phyloP scores from a whole-genome alignment of 306 rosid species.

The Pterocarpus santalinus region DNA sequence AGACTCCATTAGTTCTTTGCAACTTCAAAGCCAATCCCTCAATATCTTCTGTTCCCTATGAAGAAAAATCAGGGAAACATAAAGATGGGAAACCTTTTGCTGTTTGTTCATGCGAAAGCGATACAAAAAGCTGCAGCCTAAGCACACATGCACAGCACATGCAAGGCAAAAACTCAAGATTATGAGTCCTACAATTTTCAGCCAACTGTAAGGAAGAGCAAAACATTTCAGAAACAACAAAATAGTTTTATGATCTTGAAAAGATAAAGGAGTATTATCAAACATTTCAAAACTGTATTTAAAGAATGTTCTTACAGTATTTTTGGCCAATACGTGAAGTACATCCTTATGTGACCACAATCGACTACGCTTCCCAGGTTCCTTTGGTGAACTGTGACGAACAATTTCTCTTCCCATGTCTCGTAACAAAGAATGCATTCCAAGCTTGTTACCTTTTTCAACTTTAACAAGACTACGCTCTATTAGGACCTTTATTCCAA shows the following conservation, averaged over 20 bases:
- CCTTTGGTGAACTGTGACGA: constrained; percentile 6
- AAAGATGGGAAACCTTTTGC: background rate
- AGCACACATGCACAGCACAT: background rate
- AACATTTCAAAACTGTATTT: background rate
- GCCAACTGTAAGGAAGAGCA: background rate
- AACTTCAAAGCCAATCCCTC: constrained; percentile 41
- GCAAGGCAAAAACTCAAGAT: too few relatives aligned
- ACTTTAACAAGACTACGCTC: constrained; percentile 46
- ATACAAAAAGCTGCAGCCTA: background rate
- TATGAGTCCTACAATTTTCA: background rate
- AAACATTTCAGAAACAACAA: background rate
- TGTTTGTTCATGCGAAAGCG: background rate
- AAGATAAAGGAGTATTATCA: background rate
- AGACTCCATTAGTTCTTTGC: background rate
- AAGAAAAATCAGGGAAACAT: background rate
- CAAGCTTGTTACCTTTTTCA: constrained; percentile 37
- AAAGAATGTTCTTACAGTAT: constrained; percentile 33
- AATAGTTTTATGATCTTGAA: background rate
- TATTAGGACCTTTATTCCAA: constrained; percentile 41
- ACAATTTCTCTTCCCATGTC: constrained; percentile 58
- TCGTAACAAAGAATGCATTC: background rate
- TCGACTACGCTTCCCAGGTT: constrained; percentile 38
- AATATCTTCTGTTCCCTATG: constrained; percentile 37
- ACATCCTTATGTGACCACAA: constrained; percentile 41
- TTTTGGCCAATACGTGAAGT: constrained; percentile 6